Percentiles rank a stretch among this genome's conserved stretches.
Conservation (phyloP, 1,284 basidiomycete species). For the Rhizoctonia solani region DNA sequence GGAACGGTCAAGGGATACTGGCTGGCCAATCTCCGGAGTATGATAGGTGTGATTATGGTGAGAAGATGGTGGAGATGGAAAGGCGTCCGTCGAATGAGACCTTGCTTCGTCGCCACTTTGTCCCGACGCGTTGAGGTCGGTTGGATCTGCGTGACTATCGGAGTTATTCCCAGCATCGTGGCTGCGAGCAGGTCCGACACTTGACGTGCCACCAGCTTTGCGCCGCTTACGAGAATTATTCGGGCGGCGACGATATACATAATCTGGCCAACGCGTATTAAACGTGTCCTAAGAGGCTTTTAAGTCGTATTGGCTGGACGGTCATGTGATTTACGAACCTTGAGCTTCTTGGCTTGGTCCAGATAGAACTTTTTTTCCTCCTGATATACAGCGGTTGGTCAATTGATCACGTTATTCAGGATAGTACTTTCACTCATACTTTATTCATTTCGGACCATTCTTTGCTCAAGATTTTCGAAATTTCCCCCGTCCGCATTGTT, state of each 20-base stretch:
- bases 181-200: conserved; percentile 13
- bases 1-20: conserved; percentile 14
- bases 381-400: conserved; percentile 47
- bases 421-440: conserved; percentile 47
- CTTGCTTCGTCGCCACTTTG: conserved; percentile 25
- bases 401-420: background rate
- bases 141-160: background rate
- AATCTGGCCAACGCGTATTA: conserved; percentile 85
- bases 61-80: conserved; percentile 10
- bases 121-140: background rate
- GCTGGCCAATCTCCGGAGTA: conserved; percentile 1
- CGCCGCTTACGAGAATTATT: conserved; percentile 71
- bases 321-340: conserved; percentile 7
- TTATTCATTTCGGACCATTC: conserved; percentile 77
- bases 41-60: conserved; percentile 7
- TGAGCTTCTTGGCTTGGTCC: conserved; percentile 66
- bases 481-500: conserved; percentile 82
- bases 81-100: conserved; percentile 25
- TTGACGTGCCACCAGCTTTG: conserved; percentile 9
- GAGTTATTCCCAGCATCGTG: conserved; percentile 1
- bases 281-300: conserved; percentile 58
- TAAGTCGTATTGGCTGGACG: background rate
- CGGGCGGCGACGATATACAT: conserved; percentile 78
- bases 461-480: conserved; percentile 77
- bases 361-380: conserved; percentile 81